Conservation (phyloP, 345 rosid species). For the Euphorbia pulcherrima region DNA sequence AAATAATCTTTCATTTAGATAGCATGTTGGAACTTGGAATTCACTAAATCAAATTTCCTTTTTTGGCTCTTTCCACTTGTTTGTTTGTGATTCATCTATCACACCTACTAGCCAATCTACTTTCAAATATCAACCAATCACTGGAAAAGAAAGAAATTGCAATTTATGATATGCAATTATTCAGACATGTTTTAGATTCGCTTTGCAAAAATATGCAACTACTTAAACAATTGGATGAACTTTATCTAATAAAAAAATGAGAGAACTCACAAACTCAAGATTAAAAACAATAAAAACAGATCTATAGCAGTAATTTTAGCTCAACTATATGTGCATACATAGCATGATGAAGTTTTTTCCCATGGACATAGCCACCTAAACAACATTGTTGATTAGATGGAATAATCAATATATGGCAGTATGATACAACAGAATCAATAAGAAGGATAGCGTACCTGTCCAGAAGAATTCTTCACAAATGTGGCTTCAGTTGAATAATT, state of each 20-base stretch:
- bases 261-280: neutral
- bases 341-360: too few species aligned
- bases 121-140: neutral
- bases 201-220: neutral
- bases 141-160: neutral
- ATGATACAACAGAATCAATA: neutral
- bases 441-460: slow-evolving; percentile 11
- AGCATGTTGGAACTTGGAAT: neutral
- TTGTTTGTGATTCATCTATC: neutral
- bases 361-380: neutral
- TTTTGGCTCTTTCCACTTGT: neutral
- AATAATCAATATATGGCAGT: neutral
- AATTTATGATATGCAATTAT: neutral
- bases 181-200: neutral
- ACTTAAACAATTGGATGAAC: neutral
- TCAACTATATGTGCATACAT: neutral
- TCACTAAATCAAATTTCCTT: neutral
- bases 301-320: neutral
- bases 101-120: neutral
- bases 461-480: slow-evolving; percentile 17
- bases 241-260: neutral
- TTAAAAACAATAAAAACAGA: neutral
- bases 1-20: neutral
- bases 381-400: neutral
- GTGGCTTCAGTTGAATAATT: slow-evolving; percentile 23